A percentile compares a stretch with the other conserved stretches of the same genome.
Evolutionary conservation across 139 green algal species (phyloP).

Genomic region (Chlorella sorokiniana): DNA sequence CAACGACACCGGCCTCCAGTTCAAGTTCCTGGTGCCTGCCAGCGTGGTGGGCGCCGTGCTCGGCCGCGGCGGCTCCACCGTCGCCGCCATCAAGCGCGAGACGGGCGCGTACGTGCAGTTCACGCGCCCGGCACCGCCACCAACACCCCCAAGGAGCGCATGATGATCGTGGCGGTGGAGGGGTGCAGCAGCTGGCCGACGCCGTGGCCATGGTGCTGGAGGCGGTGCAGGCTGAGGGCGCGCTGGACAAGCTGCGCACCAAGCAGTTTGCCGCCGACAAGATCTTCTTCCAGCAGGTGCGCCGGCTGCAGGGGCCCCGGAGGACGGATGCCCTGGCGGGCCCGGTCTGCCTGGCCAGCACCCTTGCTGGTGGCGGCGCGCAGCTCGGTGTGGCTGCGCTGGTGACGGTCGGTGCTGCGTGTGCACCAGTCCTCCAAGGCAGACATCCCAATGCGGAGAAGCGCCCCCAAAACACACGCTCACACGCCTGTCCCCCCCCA

Average conservation of each 20-base stretch:
- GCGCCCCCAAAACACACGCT: background rate
- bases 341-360: no score
- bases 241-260: constrained; percentile 24
- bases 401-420: no score
- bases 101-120: constrained; percentile 43
- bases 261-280: constrained; percentile 13
- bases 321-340: no score
- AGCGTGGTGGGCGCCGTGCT: constrained; percentile 36
- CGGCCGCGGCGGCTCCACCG: constrained; percentile 26
- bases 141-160: constrained; percentile 27
- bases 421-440: no score
- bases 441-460: no score
- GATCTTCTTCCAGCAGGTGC: constrained; percentile 26
- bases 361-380: no score
- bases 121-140: constrained; percentile 37
- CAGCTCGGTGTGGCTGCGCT: no score
- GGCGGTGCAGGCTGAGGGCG: constrained; percentile 20
- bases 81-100: constrained; percentile 38
- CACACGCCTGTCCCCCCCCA: background rate
- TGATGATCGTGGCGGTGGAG: constrained; percentile 48
- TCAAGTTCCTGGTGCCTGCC: constrained; percentile 45
- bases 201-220: constrained; percentile 30
- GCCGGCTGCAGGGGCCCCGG: no score
- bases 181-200: background rate
- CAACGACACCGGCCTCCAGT: constrained; percentile 34